Percentiles rank a stretch among this genome's conserved stretches.
Conservation (phyloP, 768 basidiomycete species). For the Psilocybe tampanensis region DNA sequence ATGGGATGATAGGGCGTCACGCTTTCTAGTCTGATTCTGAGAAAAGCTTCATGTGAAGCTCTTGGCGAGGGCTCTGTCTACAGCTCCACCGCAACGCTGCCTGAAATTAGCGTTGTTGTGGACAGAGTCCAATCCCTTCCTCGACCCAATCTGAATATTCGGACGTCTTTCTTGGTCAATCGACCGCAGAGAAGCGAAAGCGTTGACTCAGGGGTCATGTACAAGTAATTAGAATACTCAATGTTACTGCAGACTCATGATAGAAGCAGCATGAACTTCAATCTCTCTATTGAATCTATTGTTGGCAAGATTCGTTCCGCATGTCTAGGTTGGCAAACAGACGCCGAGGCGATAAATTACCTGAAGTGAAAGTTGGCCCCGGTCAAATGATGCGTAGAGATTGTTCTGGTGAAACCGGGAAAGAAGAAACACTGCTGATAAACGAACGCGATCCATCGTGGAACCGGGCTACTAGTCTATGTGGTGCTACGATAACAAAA, state of each 20-base stretch:
- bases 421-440: background rate
- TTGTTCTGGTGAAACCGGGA: background rate
- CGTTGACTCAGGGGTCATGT: background rate
- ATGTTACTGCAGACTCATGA: background rate
- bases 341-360: background rate
- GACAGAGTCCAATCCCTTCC: constrained; percentile 1
- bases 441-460: background rate
- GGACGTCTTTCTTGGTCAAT: constrained; percentile 8
- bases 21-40: constrained; percentile 17
- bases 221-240: background rate
- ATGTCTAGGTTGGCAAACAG: background rate
- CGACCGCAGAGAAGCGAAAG: constrained; percentile 1
- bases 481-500: too few species aligned
- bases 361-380: too few species aligned
- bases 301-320: background rate
- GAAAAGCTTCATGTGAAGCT: constrained; percentile 15
- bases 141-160: background rate
- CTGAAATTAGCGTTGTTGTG: constrained; percentile 13
- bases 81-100: constrained; percentile 9
- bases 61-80: constrained; percentile 12
- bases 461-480: background rate
- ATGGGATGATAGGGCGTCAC: constrained; percentile 14
- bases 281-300: too few species aligned
- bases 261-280: background rate
- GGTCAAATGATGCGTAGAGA: background rate